Conservation (phyloP, 2,329 filamentous ascomycete genomes). For the Aspergillus nomiae region DNA sequence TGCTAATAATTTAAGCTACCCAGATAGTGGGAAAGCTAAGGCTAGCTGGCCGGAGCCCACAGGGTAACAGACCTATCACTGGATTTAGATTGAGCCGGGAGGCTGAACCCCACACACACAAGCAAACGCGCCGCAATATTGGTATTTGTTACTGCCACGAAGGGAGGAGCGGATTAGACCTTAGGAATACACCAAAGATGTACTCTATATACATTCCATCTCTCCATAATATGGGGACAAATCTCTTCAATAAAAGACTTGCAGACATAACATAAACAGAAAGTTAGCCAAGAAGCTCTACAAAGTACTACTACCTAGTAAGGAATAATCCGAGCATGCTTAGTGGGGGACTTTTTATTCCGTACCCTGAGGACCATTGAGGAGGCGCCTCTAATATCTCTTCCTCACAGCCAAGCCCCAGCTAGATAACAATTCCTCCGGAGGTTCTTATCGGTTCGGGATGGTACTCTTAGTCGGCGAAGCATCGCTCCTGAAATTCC, state of each 20-base stretch:
- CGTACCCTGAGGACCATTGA: too few relatives aligned
- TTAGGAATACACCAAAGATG: neutral
- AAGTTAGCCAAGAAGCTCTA: too few relatives aligned
- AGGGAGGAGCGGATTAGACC: neutral
- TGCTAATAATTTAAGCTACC: constrained; percentile 1
- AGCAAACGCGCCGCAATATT: neutral
- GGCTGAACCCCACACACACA: neutral
- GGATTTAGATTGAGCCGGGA: neutral
- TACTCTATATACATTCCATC: too few relatives aligned
- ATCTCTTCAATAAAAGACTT: neutral
- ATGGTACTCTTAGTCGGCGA: neutral
- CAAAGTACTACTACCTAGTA: too few relatives aligned
- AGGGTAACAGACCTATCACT: neutral
- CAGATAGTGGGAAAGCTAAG: neutral
- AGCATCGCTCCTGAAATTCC: constrained; percentile 11
- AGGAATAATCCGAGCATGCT: neutral
- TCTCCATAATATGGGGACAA: too few relatives aligned
- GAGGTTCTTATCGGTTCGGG: neutral
- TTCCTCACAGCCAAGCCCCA: neutral
- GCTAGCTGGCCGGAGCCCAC: neutral
- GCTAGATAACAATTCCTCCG: neutral
- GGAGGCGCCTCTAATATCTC: too few relatives aligned
- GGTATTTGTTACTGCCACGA: neutral
- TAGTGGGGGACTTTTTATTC: too few relatives aligned
- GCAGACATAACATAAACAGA: neutral